Percentiles rank a stretch among this genome's conserved stretches.
phyloP scores from a whole-genome alignment of 2,329 filamentous ascomycete species.

The Beauveria sp. region DNA sequence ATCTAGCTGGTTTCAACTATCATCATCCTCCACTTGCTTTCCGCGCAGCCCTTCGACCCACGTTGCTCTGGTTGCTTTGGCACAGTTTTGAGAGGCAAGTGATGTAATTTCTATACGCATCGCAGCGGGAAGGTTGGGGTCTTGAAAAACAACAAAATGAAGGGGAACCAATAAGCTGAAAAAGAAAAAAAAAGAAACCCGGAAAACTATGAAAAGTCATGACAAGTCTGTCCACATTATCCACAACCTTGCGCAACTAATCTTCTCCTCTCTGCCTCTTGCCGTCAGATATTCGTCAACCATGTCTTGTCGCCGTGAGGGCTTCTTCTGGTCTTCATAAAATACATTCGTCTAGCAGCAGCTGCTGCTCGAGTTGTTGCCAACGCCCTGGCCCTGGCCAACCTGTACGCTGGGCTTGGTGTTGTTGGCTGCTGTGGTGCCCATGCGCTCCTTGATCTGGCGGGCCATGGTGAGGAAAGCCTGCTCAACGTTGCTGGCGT shows the following conservation, averaged over 20 bases:
- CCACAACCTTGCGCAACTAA: conserved; percentile 6
- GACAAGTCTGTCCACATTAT: conserved; percentile 11
- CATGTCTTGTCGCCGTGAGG: background rate
- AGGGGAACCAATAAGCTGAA: conserved; percentile 10
- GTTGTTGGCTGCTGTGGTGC: conserved; percentile 89
- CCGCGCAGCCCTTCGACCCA: background rate
- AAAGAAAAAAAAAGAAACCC: conserved; percentile 4
- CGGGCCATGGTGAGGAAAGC: conserved; percentile 99
- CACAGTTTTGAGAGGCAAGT: background rate
- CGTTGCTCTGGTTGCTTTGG: background rate
- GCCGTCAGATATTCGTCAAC: background rate
- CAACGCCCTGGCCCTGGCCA: conserved; percentile 87
- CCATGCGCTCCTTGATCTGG: conserved; percentile 99
- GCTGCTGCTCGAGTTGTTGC: conserved; percentile 73
- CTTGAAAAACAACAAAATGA: background rate
- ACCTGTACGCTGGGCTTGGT: conserved; percentile 98
- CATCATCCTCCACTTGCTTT: background rate
- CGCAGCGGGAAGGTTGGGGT: background rate
- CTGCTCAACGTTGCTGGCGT: conserved; percentile 98
- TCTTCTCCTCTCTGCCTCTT: background rate
- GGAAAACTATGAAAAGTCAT: conserved; percentile 10
- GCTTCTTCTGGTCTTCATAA: background rate
- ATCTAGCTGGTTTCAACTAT: background rate
- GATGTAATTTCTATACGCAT: conserved; percentile 10
- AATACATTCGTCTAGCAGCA: conserved; percentile 65